phyloP scores from a whole-genome alignment of 2,329 filamentous ascomycete species.

The Stagonosporopsis tanaceti region DNA sequence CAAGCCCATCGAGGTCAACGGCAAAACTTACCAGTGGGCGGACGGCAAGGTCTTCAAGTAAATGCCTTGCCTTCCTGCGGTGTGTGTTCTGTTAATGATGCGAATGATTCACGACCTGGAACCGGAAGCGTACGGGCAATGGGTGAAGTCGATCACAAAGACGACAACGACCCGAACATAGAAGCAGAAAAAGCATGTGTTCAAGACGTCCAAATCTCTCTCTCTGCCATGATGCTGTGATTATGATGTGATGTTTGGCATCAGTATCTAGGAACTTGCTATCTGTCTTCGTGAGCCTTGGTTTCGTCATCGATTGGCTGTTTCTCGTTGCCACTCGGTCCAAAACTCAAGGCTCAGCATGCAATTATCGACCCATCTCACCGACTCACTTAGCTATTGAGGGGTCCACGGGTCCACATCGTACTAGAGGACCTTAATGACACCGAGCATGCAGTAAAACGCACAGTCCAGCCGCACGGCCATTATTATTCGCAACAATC shows the following conservation, averaged over 20 bases:
- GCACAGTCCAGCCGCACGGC: not conserved
- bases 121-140: conserved; percentile 38
- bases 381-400: not conserved
- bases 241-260: not conserved
- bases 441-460: not conserved
- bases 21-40: conserved; percentile 88
- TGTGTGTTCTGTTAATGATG: conserved; percentile 39
- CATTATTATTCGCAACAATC: not conserved
- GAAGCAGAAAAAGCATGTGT: conserved; percentile 41
- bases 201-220: conserved; percentile 32
- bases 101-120: conserved; percentile 47
- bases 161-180: conserved; percentile 35
- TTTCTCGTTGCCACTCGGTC: not conserved
- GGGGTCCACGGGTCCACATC: not conserved
- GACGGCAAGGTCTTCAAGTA: conserved; percentile 99
- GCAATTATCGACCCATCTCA: not conserved
- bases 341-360: not conserved
- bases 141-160: conserved; percentile 38
- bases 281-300: not conserved
- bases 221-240: not conserved
- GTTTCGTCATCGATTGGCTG: not conserved
- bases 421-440: not conserved
- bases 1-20: conserved; percentile 77
- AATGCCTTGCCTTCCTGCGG: conserved; percentile 46
- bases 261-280: not conserved